Base-by-base conservation (phyloP, 2,329 filamentous ascomycete species). In the Colletotrichum orchidophilum region DNA sequence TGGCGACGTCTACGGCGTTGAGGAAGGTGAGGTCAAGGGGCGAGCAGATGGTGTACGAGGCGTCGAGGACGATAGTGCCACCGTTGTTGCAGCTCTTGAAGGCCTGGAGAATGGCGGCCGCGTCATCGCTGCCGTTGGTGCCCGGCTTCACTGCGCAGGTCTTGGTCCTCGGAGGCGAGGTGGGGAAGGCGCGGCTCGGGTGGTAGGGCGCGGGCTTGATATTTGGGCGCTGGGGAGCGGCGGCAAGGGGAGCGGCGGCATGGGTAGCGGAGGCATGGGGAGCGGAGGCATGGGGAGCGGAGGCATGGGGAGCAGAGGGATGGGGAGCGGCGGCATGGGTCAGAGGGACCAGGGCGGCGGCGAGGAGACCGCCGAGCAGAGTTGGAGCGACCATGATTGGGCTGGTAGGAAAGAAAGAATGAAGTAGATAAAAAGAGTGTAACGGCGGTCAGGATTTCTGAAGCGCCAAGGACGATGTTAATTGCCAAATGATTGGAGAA, bases 21-120 rank as follows among this genome's bases (percentile, higher is more conserved):
- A 93, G 81, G 77, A 91, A 92, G 0, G 89, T 92, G 74, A 93
- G 79, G 75, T 93, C 88, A 39, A 93, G 77, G 0, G 91, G 89
- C 0, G 88, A 92, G 15, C 86, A 90, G 71, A 93, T 87, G 1
- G 84, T 88, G 76, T 93, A 93, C 4, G 83, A 84, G 68, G 84
- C 81, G 33, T 87, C 86, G 21, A 93, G 88, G 2, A 92, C 82
- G 5, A 92, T 87, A 13, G 87, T 88, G 8, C 91, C 91, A 12
- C 90, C 90, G 70, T 89, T 80, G 75, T 92, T 92, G 79, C 90
- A 92, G 68, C 85, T 76, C 35, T 87, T 80, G 69, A 91, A 80
- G 2, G 88, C 88, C 0, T 81, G 75, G 3, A 91, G 76, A 66
- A 91, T 87, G 60, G 84, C 70, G 27, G 72, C 79, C 79, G 27